Conservation (phyloP, 139 green algal genomes). For the Desmodesmus armatus region DNA sequence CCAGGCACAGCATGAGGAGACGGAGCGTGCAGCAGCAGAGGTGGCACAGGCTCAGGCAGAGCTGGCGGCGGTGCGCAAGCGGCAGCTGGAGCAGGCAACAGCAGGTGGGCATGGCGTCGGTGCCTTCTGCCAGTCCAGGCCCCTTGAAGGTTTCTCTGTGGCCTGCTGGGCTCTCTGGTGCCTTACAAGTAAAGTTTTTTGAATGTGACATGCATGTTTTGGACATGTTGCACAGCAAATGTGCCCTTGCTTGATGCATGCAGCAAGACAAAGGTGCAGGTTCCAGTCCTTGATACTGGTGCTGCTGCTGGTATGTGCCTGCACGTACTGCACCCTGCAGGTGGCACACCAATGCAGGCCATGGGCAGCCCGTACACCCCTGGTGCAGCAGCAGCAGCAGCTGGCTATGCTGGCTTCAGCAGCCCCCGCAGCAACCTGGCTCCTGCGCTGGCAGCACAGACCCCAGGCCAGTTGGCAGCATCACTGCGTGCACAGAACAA, state of each 20-base stretch:
- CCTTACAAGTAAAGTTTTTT: neutral
- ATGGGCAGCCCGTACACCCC: neutral
- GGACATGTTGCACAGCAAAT: neutral
- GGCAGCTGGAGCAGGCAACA: conserved; percentile 24
- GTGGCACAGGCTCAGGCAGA: conserved; percentile 3
- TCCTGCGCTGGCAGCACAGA: neutral
- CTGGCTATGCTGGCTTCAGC: neutral
- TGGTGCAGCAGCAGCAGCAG: neutral
- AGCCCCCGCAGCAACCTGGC: neutral
- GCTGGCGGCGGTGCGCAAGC: conserved; percentile 17
- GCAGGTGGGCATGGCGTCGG: no score
- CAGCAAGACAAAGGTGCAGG: neutral
- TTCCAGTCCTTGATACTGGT: no score
- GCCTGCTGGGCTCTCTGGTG: neutral
- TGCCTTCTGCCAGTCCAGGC: no score
- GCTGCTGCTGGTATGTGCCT: neutral
- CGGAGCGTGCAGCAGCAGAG: conserved; percentile 9
- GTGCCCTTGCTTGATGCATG: neutral
- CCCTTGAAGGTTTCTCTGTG: neutral
- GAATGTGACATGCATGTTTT: neutral
- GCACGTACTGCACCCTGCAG: neutral
- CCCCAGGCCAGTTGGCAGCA: neutral
- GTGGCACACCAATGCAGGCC: neutral
- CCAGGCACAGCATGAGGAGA: conserved; percentile 26
- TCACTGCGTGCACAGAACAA: conserved; percentile 35